Evolutionary conservation across 345 rosid genomes (phyloP).

Genomic region (Corymbia maculata): DNA sequence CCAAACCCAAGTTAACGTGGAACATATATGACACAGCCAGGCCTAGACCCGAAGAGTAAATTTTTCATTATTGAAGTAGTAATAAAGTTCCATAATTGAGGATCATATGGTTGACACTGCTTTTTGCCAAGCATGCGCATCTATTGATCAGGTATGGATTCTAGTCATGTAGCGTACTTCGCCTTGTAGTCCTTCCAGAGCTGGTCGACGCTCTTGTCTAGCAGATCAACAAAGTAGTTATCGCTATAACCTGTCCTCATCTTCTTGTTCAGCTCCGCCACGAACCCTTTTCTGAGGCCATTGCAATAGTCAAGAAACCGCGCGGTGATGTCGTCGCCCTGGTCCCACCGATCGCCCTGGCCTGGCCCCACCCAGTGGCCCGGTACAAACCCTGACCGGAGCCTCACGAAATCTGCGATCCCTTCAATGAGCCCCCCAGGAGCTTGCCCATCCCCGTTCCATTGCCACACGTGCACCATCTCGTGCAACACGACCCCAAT

Average conservation of each 20-base stretch:
- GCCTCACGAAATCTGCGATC: conserved; percentile 61
- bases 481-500: conserved; percentile 59
- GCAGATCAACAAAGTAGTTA: conserved; percentile 37
- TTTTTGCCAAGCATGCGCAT: background rate
- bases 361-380: conserved; percentile 58
- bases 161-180: conserved; percentile 12
- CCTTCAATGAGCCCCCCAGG: conserved; percentile 57
- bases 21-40: background rate
- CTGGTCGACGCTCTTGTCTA: conserved; percentile 48
- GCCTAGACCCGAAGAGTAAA: background rate
- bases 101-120: background rate
- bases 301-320: conserved; percentile 65
- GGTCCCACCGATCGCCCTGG: conserved; percentile 55
- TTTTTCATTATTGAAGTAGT: background rate
- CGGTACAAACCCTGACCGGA: conserved; percentile 44
- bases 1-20: background rate
- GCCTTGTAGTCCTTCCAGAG: conserved; percentile 75
- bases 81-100: background rate
- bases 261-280: conserved; percentile 58
- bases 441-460: conserved; percentile 45
- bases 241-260: conserved; percentile 43
- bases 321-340: conserved; percentile 69
- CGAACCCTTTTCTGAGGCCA: conserved; percentile 43
- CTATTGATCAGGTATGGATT: background rate
- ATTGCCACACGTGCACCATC: conserved; percentile 63